A percentile compares a stretch with the other conserved stretches of the same genome.
Evolutionary conservation across 495 filamentous ascomycete genomes (phyloP).

Genomic region (Aspergillus homomorphus): DNA sequence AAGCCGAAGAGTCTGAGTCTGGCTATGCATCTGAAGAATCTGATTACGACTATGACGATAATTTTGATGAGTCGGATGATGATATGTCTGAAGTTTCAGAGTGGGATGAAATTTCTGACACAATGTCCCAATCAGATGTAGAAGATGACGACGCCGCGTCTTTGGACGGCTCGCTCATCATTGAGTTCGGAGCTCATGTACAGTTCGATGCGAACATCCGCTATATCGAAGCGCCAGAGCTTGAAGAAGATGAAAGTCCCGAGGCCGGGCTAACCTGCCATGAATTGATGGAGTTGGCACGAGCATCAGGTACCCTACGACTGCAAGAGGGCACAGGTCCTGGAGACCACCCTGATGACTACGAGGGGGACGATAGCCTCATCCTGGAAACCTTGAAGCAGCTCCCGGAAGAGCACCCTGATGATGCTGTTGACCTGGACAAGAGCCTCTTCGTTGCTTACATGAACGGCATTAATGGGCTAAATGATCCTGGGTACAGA

Average conservation of each 20-base stretch:
- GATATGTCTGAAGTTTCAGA: slow-evolving; percentile 35
- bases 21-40: slow-evolving; percentile 43
- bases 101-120: slow-evolving; percentile 35
- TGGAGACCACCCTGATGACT: slow-evolving; percentile 19
- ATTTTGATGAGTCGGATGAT: slow-evolving; percentile 29
- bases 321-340: slow-evolving; percentile 16
- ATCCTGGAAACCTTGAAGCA: slow-evolving; percentile 22
- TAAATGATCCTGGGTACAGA: slow-evolving; percentile 34
- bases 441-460: slow-evolving; percentile 42
- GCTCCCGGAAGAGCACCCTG: slow-evolving; percentile 37
- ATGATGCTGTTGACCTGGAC: slow-evolving; percentile 41
- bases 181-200: slow-evolving; percentile 40
- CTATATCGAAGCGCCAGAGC: slow-evolving; percentile 36
- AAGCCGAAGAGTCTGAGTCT: slow-evolving; percentile 37
- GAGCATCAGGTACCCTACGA: slow-evolving; percentile 22
- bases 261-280: slow-evolving; percentile 39
- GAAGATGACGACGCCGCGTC: slow-evolving; percentile 36
- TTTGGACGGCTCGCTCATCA: slow-evolving; percentile 39
- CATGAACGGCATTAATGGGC: slow-evolving; percentile 45
- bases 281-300: slow-evolving; percentile 43
- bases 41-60: slow-evolving; percentile 33
- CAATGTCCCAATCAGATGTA: slow-evolving; percentile 33
- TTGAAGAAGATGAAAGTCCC: slow-evolving; percentile 25
- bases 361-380: slow-evolving; percentile 12
- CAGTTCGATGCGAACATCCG: slow-evolving; percentile 37